phyloP scores from a whole-genome alignment of 2,329 filamentous ascomycete species.

The Cordyceps javanica region DNA sequence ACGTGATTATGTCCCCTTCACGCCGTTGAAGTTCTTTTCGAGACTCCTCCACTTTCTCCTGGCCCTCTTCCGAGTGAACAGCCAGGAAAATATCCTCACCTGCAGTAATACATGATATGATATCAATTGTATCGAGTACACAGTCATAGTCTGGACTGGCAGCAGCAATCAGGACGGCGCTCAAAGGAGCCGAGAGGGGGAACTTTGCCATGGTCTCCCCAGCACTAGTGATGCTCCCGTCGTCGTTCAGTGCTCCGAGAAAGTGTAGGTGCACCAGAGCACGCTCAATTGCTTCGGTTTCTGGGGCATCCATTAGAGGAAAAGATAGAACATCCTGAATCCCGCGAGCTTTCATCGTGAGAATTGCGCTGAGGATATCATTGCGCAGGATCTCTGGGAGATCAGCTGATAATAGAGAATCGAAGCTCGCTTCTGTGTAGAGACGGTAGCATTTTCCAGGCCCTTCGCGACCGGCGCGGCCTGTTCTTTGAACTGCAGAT shows the following conservation, averaged over 20 bases:
- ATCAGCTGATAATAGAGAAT: constrained; percentile 63
- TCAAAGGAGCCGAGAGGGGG: constrained; percentile 75
- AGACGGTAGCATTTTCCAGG: constrained; percentile 84
- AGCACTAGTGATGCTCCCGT: constrained; percentile 65
- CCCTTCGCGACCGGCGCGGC: constrained; percentile 87
- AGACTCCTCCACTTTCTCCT: constrained; percentile 45
- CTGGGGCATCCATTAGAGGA: constrained; percentile 77
- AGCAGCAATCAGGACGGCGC: constrained; percentile 76
- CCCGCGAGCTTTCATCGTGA: constrained; percentile 91
- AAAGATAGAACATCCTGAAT: constrained; percentile 77
- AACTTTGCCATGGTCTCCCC: constrained; percentile 76
- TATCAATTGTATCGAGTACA: constrained; percentile 76
- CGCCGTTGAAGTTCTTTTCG: constrained; percentile 54
- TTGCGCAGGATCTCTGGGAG: constrained; percentile 86
- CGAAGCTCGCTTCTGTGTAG: constrained; percentile 76
- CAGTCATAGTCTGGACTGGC: constrained; percentile 65
- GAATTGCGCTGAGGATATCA: constrained; percentile 76
- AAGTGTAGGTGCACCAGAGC: constrained; percentile 74
- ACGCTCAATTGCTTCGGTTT: constrained; percentile 70
- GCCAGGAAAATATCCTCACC: constrained; percentile 59
- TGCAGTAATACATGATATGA: constrained; percentile 60
- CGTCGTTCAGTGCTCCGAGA: constrained; percentile 67
- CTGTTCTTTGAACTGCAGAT: constrained; percentile 84
- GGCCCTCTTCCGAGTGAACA: constrained; percentile 50
- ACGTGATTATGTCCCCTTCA: constrained; percentile 60